Evolutionary conservation across 805 yeast genomes (phyloP).

Genomic region (Yamadazyma sp.): DNA sequence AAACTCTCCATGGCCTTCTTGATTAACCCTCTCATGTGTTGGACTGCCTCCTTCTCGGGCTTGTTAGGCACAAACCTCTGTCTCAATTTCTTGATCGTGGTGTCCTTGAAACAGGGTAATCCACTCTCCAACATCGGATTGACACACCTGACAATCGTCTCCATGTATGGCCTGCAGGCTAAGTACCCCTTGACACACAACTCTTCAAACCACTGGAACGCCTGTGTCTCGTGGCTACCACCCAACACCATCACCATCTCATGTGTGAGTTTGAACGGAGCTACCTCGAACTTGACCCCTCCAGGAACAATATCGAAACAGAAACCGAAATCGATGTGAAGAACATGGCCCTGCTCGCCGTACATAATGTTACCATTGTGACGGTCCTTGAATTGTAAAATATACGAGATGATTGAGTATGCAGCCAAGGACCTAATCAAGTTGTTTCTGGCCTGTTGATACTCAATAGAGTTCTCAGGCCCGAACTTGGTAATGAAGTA

Average conservation of each 20-base stretch:
- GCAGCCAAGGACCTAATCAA: slow-evolving; percentile 94
- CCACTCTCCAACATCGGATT: slow-evolving; percentile 94
- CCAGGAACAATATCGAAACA: slow-evolving; percentile 99
- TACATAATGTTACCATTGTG: slow-evolving; percentile 98
- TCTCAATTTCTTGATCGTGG: slow-evolving; percentile 76
- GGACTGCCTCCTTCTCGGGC: slow-evolving; percentile 82
- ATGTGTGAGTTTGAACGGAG: slow-evolving; percentile 92
- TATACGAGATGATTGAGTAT: slow-evolving; percentile 85
- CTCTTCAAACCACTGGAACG: slow-evolving; percentile 92
- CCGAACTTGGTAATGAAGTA: slow-evolving; percentile 92
- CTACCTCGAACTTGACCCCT: slow-evolving; percentile 97
- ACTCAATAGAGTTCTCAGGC: slow-evolving; percentile 85
- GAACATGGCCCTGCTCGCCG: slow-evolving; percentile 89
- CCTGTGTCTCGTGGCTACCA: slow-evolving; percentile 80
- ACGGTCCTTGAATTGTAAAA: slow-evolving; percentile 93
- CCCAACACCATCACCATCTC: slow-evolving; percentile 98
- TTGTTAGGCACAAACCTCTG: slow-evolving; percentile 79
- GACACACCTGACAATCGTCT: slow-evolving; percentile 79
- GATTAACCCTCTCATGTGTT: slow-evolving; percentile 71
- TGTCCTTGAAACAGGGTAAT: slow-evolving; percentile 90
- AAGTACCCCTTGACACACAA: slow-evolving; percentile 89
- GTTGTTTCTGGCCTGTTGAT: slow-evolving; percentile 88
- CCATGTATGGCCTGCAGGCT: slow-evolving; percentile 85
- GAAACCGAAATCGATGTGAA: slow-evolving; percentile 98
- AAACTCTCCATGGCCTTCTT: slow-evolving; percentile 80